Base-by-base conservation (phyloP, 2,329 filamentous ascomycete species). In the Cercospora brassicicola region DNA sequence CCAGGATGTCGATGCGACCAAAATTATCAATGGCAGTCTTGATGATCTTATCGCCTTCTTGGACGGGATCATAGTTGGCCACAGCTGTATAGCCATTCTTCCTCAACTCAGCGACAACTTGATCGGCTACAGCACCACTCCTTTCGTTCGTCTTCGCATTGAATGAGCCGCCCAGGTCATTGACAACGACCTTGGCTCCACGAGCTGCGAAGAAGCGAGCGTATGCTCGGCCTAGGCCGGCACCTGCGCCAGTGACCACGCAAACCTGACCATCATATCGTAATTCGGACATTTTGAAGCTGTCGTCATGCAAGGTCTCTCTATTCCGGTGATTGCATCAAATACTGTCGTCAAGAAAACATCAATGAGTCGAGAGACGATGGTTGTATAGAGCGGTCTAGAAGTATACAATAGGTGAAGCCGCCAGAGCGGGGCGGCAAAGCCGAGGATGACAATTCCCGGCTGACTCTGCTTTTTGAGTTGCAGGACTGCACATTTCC, bases 41-140 rank as follows among this genome's bases (percentile, higher is more conserved):
- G 82, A 98, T 94, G 80, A 98, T 98, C 82, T 88, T 90, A 69
- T 97, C 93, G 75, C 95, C 95, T 76, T 94, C 86, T 83, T 95
- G 92, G 82, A 96, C 94, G 80, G 88, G 89, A 84, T 98, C 91
- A 85, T 97, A 97, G 86, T 97, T 97, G 81, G 94, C 93, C 62
- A 96, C 93, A 68, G 94, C 95, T 82, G 96, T 94, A 79, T 94
- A 94, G 79, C 94, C 94, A 65, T 90, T 90, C 78, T 89, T 87
- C 82, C 90, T 92, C 81, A 94, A 93, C 82, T 92, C 89, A 74
- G 91, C 84, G 78, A 94, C 91, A 67, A 94, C 90, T 60, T 90
- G 87, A 85, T 95, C 92, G 75, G 91, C 91, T 69, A 91, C 90
- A 60, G 45, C 56, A 30, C 33, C 42, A n/a, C 84, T 75, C 82